Evolutionary conservation across 192 early-diverging fungal species (phyloP).

Genomic region (Martensiomyces pterosporus): DNA sequence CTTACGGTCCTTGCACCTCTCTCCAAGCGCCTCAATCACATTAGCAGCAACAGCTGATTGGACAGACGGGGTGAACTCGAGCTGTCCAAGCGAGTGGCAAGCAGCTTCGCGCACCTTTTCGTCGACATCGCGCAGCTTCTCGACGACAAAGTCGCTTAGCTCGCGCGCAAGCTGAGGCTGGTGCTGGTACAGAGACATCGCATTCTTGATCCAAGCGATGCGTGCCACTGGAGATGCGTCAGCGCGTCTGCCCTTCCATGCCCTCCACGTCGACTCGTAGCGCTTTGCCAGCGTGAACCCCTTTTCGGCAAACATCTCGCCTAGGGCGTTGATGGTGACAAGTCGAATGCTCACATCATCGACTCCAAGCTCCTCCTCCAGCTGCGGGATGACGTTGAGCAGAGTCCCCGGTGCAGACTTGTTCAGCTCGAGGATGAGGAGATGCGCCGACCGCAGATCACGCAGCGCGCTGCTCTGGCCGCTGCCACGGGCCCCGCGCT

Average conservation of each 20-base stretch:
- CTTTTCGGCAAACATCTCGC: conserved; percentile 84
- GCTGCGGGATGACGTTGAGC: conserved; percentile 85
- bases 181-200: conserved; percentile 57
- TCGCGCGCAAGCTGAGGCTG: conserved; percentile 71
- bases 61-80: conserved; percentile 59
- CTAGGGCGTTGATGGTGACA: conserved; percentile 72
- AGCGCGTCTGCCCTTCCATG: conserved; percentile 73
- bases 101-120: conserved; percentile 82
- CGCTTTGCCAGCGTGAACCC: conserved; percentile 62
- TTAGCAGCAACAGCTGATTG: conserved; percentile 55
- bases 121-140: conserved; percentile 84
- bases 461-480: conserved; percentile 32
- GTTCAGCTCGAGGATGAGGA: conserved; percentile 79
- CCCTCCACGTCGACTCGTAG: conserved; percentile 79
- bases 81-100: conserved; percentile 61
- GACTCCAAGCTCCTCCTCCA: conserved; percentile 85
- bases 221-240: conserved; percentile 73
- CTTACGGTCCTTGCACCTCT: conserved; percentile 89
- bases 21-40: conserved; percentile 58
- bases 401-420: conserved; percentile 68
- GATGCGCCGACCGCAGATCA: conserved; percentile 67
- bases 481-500: conserved; percentile 44
- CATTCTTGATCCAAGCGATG: conserved; percentile 68
- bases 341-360: conserved; percentile 74
- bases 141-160: conserved; percentile 59